Percentiles rank a stretch among this genome's conserved stretches.
These are phyloP conservation scores for Colletotrichum sp. DNA, from an alignment of 2,329 filamentous ascomycete genomes.

Conservation along the genomic window DNA sequence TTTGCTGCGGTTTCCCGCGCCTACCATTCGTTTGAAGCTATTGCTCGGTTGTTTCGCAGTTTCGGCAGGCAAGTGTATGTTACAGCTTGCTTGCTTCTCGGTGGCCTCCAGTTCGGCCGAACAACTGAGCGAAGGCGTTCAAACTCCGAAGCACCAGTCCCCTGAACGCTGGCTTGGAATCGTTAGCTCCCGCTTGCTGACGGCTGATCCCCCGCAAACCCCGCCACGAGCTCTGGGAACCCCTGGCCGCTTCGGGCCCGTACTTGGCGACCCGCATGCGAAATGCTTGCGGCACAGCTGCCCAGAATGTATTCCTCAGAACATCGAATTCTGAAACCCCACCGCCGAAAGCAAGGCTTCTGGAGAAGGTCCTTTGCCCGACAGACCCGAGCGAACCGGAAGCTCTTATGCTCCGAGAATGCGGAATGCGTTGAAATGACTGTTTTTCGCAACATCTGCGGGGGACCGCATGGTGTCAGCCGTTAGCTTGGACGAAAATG, in stretches of 20 bases:
- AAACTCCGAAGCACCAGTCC: background rate
- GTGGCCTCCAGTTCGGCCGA: background rate
- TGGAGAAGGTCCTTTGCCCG: background rate
- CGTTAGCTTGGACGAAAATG: background rate
- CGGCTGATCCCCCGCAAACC: background rate
- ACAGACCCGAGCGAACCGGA: background rate
- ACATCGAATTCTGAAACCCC: background rate
- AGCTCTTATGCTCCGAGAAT: background rate
- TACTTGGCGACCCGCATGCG: conserved; percentile 5
- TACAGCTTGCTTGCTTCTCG: background rate
- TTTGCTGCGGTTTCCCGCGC: background rate
- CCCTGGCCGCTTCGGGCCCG: background rate
- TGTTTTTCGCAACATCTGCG: background rate
- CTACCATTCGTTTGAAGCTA: background rate
- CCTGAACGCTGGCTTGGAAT: background rate
- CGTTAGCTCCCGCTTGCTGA: conserved; percentile 1
- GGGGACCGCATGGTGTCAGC: background rate
- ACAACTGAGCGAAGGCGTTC: background rate
- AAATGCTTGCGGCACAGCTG: conserved; percentile 5
- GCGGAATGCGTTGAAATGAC: background rate
- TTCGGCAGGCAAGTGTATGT: background rate
- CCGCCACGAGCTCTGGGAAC: background rate
- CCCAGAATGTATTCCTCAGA: conserved; percentile 3
- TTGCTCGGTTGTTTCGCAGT: background rate
- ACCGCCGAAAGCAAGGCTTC: background rate